A percentile compares a stretch with the other conserved stretches of the same genome.
Evolutionary conservation across 768 basidiomycete species (phyloP).

Genomic region (Scleroderma bovista): DNA sequence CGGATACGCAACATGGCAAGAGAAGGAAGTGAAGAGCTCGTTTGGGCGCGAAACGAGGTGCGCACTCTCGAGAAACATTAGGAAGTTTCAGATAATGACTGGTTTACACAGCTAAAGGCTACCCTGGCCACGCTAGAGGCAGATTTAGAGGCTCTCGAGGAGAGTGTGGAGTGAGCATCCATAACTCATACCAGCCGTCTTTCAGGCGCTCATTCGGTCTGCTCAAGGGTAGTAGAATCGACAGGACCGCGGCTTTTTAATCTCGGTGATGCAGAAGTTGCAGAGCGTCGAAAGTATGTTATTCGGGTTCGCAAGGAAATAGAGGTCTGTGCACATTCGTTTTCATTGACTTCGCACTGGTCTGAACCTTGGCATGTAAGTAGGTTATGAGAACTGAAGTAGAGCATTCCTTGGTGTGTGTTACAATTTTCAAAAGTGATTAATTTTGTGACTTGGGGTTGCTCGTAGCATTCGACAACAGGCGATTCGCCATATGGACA

Average conservation of each 20-base stretch:
- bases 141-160: conserved; percentile 90
- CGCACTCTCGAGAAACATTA: conserved; percentile 9
- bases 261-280: conserved; percentile 72
- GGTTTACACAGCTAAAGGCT: conserved; percentile 53
- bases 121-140: conserved; percentile 76
- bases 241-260: conserved; percentile 83
- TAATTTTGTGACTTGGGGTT: not conserved
- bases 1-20: conserved; percentile 73
- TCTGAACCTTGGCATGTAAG: conserved; percentile 31
- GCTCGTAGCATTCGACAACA: not conserved
- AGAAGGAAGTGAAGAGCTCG: conserved; percentile 73
- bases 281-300: conserved; percentile 71
- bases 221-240: conserved; percentile 73
- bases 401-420: conserved; percentile 21
- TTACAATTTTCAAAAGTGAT: not conserved
- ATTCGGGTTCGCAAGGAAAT: conserved; percentile 68
- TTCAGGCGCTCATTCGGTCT: conserved; percentile 2
- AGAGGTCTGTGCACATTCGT: conserved; percentile 49
- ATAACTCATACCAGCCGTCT: not conserved
- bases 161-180: conserved; percentile 72
- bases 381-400: conserved; percentile 75
- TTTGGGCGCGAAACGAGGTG: conserved; percentile 77
- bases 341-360: conserved; percentile 3
- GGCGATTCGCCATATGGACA: conserved; percentile 12
- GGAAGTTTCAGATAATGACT: not conserved